Conservation (phyloP, 345 rosid species). For the Psidium friedrichsthalianum region DNA sequence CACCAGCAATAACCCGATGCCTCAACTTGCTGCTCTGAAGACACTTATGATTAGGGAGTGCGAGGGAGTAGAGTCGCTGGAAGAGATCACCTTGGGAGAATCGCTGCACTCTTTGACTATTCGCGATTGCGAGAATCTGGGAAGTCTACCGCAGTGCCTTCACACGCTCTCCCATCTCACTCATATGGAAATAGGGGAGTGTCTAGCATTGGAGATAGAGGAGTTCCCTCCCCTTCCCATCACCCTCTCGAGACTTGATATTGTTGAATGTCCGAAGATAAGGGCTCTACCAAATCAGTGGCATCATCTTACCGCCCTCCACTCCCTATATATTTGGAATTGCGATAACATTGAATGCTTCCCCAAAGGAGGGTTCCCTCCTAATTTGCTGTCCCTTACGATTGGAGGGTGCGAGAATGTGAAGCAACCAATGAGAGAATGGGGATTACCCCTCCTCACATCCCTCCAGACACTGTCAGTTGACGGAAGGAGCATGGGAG, state of each 20-base stretch:
- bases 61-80: background rate
- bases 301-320: background rate
- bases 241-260: background rate
- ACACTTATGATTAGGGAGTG: too few relatives aligned
- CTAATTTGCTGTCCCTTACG: accelerated
- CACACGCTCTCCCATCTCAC: background rate
- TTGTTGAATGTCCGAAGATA: background rate
- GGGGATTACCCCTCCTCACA: background rate
- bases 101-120: background rate
- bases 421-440: background rate
- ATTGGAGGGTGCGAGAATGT: background rate
- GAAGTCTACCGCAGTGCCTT: background rate
- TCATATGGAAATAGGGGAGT: too few relatives aligned
- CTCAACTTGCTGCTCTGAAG: too few relatives aligned
- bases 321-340: accelerated
- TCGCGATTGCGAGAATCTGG: too few relatives aligned
- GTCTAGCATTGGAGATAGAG: too few relatives aligned
- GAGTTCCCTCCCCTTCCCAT: background rate
- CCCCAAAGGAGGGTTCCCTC: background rate
- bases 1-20: background rate
- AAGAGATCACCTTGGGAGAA: background rate
- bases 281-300: background rate
- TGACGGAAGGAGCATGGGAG: background rate
- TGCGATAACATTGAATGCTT: background rate
- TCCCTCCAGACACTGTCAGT: accelerated